Percentiles rank a stretch among this genome's conserved stretches.
phyloP scores from a whole-genome alignment of 2,329 filamentous ascomycete species.

The Diplodia sapinea region DNA sequence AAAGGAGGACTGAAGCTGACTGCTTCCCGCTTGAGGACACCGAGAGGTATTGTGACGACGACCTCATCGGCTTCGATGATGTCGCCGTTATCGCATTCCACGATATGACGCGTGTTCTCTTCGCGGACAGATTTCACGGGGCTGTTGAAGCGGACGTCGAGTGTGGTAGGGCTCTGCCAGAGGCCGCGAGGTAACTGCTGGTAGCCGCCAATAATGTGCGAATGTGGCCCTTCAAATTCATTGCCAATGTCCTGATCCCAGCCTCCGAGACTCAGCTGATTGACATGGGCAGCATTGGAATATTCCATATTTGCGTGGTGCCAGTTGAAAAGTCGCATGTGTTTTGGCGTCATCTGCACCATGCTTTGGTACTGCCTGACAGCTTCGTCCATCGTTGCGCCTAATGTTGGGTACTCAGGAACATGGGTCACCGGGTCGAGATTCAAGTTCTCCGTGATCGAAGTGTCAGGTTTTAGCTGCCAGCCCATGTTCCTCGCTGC shows the following conservation, averaged over 20 bases:
- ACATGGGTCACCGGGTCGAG: slow-evolving; percentile 69
- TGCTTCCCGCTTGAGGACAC: slow-evolving; percentile 82
- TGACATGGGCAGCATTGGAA: slow-evolving; percentile 89
- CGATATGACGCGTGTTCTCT: slow-evolving; percentile 54
- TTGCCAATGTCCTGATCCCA: slow-evolving; percentile 99
- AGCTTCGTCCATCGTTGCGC: slow-evolving; percentile 90
- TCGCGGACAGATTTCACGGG: slow-evolving; percentile 77
- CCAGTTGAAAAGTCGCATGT: slow-evolving; percentile 94
- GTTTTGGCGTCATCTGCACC: slow-evolving; percentile 81
- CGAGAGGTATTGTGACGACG: slow-evolving; percentile 88
- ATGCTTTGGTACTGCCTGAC: slow-evolving; percentile 84
- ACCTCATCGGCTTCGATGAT: slow-evolving; percentile 83
- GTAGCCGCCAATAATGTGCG: slow-evolving; percentile 92
- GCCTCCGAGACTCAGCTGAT: slow-evolving; percentile 82
- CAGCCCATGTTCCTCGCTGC: slow-evolving; percentile 85
- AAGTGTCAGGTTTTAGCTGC: slow-evolving; percentile 69
- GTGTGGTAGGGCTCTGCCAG: slow-evolving; percentile 73
- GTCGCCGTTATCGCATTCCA: slow-evolving; percentile 76
- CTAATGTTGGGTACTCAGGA: slow-evolving; percentile 73
- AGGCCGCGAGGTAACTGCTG: slow-evolving; percentile 90
- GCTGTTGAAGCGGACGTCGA: slow-evolving; percentile 77
- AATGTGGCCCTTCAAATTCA: slow-evolving; percentile 94
- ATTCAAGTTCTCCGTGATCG: slow-evolving; percentile 70
- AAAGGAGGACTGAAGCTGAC: slow-evolving; percentile 88
- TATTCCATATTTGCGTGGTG: slow-evolving; percentile 98